These are phyloP conservation scores for Dictyostelium capitatum DNA, from an alignment of 78 protist species.

Conservation along the genomic window DNA sequence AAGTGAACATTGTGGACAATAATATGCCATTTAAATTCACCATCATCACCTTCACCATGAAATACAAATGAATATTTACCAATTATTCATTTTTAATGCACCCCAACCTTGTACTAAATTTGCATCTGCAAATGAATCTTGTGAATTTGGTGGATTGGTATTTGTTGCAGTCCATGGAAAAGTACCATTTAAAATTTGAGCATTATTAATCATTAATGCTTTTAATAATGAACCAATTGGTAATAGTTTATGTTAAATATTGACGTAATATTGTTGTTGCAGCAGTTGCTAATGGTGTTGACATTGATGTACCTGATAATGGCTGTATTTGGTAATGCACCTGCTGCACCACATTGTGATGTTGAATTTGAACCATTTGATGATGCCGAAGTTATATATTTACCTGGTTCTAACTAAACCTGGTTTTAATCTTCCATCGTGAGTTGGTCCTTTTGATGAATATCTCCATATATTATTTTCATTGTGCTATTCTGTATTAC, in stretches of 20 bases:
- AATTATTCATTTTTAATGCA: slow-evolving; percentile 35
- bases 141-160: background rate
- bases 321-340: slow-evolving; percentile 13
- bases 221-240: slow-evolving; percentile 82
- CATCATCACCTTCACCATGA: slow-evolving; percentile 49
- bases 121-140: background rate
- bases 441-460: slow-evolving; percentile 85
- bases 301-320: slow-evolving; percentile 89
- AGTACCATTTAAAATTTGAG: slow-evolving; percentile 74
- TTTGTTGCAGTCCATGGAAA: background rate
- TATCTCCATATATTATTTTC: slow-evolving; percentile 52
- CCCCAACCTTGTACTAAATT: slow-evolving; percentile 76
- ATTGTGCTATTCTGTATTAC: background rate
- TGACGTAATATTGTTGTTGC: slow-evolving; percentile 82
- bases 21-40: slow-evolving; percentile 24
- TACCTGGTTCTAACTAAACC: slow-evolving; percentile 87
- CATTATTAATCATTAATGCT: slow-evolving; percentile 83
- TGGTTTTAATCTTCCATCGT: slow-evolving; percentile 88
- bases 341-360: slow-evolving; percentile 58
- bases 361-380: slow-evolving; percentile 58
- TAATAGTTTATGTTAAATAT: slow-evolving; percentile 39
- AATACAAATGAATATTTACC: slow-evolving; percentile 48
- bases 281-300: slow-evolving; percentile 88
- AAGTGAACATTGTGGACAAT: slow-evolving; percentile 43
- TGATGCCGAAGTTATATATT: slow-evolving; percentile 25